phyloP scores from a whole-genome alignment of 306 rosid genomes.

The Coriaria nepalensis region DNA sequence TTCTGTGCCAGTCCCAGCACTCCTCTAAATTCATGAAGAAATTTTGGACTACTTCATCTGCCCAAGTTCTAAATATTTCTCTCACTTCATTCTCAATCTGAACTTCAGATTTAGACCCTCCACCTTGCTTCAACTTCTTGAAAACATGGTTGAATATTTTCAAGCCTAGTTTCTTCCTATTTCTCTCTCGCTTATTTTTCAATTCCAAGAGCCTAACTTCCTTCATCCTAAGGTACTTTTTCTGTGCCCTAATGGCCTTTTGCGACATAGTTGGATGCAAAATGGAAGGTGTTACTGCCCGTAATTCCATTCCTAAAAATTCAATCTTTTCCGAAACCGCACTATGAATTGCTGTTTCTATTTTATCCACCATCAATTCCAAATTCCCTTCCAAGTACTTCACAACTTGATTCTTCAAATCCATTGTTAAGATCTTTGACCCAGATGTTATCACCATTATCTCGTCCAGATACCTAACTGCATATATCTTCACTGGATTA shows the following conservation, averaged over 20 bases:
- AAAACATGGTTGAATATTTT: slow-evolving; percentile 54
- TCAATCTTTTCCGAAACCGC: slow-evolving; percentile 73
- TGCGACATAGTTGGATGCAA: slow-evolving; percentile 55
- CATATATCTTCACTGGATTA: slow-evolving; percentile 77
- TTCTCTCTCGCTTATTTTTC: slow-evolving; percentile 75
- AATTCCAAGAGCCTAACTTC: slow-evolving; percentile 64
- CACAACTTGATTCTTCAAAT: slow-evolving; percentile 39
- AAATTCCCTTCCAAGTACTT: slow-evolving; percentile 46
- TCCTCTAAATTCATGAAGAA: slow-evolving; percentile 52
- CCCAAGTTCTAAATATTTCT: slow-evolving; percentile 56
- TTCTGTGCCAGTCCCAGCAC: slow-evolving; percentile 56
- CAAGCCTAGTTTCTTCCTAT: slow-evolving; percentile 63
- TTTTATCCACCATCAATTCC: slow-evolving; percentile 45
- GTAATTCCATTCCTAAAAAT: slow-evolving; percentile 78
- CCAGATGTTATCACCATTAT: slow-evolving; percentile 60
- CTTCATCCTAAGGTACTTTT: slow-evolving; percentile 77
- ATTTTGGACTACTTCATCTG: slow-evolving; percentile 51
- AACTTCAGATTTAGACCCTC: slow-evolving; percentile 42
- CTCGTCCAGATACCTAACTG: slow-evolving; percentile 79
- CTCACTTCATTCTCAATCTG: slow-evolving; percentile 55
- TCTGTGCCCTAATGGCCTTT: slow-evolving; percentile 74
- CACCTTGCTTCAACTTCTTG: slow-evolving; percentile 45
- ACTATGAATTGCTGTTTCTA: slow-evolving; percentile 58
- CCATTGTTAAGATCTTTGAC: slow-evolving; percentile 48
- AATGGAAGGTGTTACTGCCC: slow-evolving; percentile 60